A percentile compares a stretch with the other conserved stretches of the same genome.
These are phyloP conservation scores for Arthrocladium fulminans DNA, from an alignment of 2,329 filamentous ascomycete genomes.

Conservation along the genomic window DNA sequence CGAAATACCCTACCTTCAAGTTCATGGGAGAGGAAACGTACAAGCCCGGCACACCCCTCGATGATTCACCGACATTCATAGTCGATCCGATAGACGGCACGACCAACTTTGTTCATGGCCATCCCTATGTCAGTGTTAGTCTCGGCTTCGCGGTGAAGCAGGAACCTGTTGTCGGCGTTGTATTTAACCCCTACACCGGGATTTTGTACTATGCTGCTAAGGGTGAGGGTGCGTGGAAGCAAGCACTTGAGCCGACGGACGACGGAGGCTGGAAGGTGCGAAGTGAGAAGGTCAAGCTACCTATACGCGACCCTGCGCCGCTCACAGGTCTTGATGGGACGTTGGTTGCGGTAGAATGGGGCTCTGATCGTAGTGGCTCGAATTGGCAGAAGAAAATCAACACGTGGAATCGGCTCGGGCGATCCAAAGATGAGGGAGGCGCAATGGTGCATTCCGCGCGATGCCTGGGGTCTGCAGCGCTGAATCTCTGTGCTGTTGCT, in stretches of 20 bases:
- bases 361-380: conserved; percentile 46
- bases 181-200: conserved; percentile 53
- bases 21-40: conserved; percentile 56
- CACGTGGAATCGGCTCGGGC: conserved; percentile 43
- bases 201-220: conserved; percentile 48
- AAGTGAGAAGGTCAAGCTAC: conserved; percentile 27
- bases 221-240: conserved; percentile 46
- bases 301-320: conserved; percentile 20
- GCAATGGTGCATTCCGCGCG: conserved; percentile 55
- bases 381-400: conserved; percentile 50
- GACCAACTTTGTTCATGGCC: conserved; percentile 55
- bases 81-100: conserved; percentile 59
- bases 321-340: conserved; percentile 43
- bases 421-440: conserved; percentile 45
- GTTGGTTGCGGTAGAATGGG: conserved; percentile 54
- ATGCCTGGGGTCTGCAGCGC: conserved; percentile 49
- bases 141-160: conserved; percentile 47
- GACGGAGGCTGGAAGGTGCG: conserved; percentile 1
- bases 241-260: conserved; percentile 20
- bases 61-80: conserved; percentile 49
- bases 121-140: conserved; percentile 51
- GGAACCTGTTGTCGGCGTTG: conserved; percentile 48
- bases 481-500: conserved; percentile 54
- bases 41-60: conserved; percentile 44
- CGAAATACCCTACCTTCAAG: conserved; percentile 42